Percentiles rank a stretch among this genome's conserved stretches.
Conservation (phyloP, 1,139 yeast genomes). For the Kluyveromyces marxianus region DNA sequence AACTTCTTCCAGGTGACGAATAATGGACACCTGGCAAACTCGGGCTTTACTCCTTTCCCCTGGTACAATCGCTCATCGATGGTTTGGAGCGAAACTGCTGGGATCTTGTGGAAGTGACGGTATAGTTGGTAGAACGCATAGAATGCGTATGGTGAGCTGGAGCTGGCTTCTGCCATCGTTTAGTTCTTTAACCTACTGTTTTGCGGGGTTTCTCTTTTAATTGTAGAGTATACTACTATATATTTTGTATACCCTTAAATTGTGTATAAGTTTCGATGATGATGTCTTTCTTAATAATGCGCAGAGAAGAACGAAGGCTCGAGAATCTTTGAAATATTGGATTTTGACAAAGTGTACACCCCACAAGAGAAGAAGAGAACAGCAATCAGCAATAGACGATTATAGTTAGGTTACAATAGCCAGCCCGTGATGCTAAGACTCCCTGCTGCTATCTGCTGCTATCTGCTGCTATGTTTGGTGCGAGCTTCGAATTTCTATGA, state of each 20-base stretch:
- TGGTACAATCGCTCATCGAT: constrained; percentile 14
- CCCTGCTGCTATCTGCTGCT: background rate
- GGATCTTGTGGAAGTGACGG: constrained; percentile 10
- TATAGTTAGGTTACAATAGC: too few relatives aligned
- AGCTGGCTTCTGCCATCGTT: constrained; percentile 1
- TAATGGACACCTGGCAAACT: constrained; percentile 39
- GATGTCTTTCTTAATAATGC: too few relatives aligned
- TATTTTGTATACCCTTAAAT: too few relatives aligned
- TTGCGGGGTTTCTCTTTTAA: background rate
- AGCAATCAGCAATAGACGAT: too few relatives aligned
- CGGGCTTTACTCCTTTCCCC: background rate
- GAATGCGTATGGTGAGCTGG: constrained; percentile 26
- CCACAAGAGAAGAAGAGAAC: too few relatives aligned
- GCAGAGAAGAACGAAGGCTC: too few relatives aligned
- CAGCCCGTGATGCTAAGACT: too few relatives aligned
- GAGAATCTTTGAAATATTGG: too few relatives aligned
- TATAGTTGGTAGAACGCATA: constrained; percentile 29
- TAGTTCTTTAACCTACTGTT: background rate
- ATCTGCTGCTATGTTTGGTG: constrained; percentile 5
- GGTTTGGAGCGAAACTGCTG: constrained; percentile 10
- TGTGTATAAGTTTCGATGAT: too few relatives aligned
- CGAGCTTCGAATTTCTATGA: constrained; percentile 35
- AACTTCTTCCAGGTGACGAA: constrained; percentile 81
- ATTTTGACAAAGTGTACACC: too few relatives aligned
- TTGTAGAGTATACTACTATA: too few relatives aligned